Evolutionary conservation across 306 rosid genomes (phyloP), one percentile per base, ranked within the genome.

Genomic region (Cercis canadensis): DNA sequence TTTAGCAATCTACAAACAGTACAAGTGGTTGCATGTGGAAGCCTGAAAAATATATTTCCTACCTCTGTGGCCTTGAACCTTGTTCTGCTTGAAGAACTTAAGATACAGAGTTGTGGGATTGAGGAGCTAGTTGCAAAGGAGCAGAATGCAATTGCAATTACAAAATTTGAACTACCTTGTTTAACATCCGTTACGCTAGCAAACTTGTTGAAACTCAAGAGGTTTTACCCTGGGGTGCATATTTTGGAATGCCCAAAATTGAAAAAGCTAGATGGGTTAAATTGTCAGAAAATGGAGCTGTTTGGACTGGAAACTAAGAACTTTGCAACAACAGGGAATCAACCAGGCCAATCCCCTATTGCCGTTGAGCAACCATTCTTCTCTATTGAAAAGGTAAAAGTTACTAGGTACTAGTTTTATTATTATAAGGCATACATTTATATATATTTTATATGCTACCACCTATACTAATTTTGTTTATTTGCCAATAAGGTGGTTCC

Each of bases 211-310:
- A 8, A 67, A 43, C 54, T 81, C 2, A 65, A 37, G 40, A 54
- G 50, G 29, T 66, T 81, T 33, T 72, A 16, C 37, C 64, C 47
- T 0, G 63, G 64, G 18, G 34, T 29, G 11, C 54, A 59, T 46
- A 62, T 34, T 16, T 53, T 37, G 6, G 54, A 61, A 6, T 81
- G 78, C 44, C 82, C 78, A 37, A 11, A 31, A 8, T 34, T 76
- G 11, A 55, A 43, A 16, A 0, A 15, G 0, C 0, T 64, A 0
- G 3, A 8, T 10, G 39, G 37, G 6, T 0, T 0, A 1, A 0
- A 1, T 1, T 54, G 65, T 63, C 13, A 34, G 3, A 32, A 62
- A 11, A 36, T 39, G 39, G 4, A 62, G 19, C 56, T 40, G n/a
- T 5, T 43, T 7, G 55, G 24, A 0, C 13, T 1, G 29, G 24